These are phyloP conservation scores for Rubia yunnanensis DNA, from an alignment of 257 asterid species.

Conservation along the genomic window DNA sequence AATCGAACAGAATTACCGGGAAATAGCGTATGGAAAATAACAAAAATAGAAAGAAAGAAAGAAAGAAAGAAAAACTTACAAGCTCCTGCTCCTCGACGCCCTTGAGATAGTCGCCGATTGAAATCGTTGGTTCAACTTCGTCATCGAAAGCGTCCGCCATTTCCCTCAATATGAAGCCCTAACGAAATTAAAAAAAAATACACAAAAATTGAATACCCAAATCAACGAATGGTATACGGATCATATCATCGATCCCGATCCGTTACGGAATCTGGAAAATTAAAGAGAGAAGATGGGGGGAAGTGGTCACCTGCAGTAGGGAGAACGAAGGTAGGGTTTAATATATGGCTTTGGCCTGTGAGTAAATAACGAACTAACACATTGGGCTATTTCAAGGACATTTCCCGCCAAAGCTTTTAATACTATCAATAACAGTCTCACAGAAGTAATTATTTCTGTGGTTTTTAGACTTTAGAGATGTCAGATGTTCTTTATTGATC, in stretches of 20 bases:
- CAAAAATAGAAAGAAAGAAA: not conserved
- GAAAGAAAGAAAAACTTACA: conserved; percentile 24
- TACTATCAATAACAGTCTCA: no score
- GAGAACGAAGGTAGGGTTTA: conserved; percentile 16
- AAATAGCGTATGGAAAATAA: not conserved
- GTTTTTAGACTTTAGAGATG: no score
- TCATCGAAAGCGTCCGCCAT: conserved; percentile 64
- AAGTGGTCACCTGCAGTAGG: not conserved
- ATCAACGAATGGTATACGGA: not conserved
- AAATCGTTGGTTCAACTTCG: conserved; percentile 61
- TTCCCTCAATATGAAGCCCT: not conserved
- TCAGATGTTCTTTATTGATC: no score
- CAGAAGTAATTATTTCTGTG: no score
- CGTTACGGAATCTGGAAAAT: not conserved
- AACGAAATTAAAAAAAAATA: not conserved
- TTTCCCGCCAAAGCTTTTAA: conserved; percentile 39
- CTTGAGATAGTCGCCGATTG: conserved; percentile 63
- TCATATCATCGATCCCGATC: not conserved
- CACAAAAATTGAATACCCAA: not conserved
- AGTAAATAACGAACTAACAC: not conserved
- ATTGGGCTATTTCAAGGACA: conserved; percentile 15
- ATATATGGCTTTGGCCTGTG: conserved; percentile 2
- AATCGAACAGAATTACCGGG: not conserved
- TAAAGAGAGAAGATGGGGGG: not conserved
- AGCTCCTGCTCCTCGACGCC: conserved; percentile 77